These are phyloP conservation scores for Saturnispora halmiae DNA, from an alignment of 805 yeast genomes.

Conservation along the genomic window DNA sequence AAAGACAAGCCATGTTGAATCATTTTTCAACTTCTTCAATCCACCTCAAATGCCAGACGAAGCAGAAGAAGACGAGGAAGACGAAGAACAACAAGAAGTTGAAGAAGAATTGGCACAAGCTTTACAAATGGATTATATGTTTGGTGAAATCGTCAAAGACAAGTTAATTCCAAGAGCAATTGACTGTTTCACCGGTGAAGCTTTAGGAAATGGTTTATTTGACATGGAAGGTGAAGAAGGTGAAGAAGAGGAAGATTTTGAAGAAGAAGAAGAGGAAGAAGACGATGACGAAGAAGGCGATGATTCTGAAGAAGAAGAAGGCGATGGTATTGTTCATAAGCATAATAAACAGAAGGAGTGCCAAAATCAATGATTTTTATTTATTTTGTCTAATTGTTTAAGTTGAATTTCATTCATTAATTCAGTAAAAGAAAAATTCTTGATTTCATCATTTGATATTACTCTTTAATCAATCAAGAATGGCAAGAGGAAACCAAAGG, in stretches of 20 bases:
- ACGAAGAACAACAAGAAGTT: conserved; percentile 47
- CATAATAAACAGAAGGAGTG: conserved; percentile 69
- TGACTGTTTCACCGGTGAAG: conserved; percentile 98
- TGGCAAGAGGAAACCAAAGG: conserved; percentile 97
- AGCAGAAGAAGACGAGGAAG: conserved; percentile 37
- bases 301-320: conserved; percentile 40
- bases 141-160: conserved; percentile 95
- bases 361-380: conserved; percentile 44
- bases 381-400: not conserved
- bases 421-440: no score
- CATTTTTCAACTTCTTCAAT: conserved; percentile 90
- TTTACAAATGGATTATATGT: conserved; percentile 84
- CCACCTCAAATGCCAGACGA: conserved; percentile 77
- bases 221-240: conserved; percentile 48
- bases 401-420: no score
- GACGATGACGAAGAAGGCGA: conserved; percentile 54
- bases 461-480: no score
- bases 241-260: conserved; percentile 51
- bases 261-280: conserved; percentile 50
- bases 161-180: conserved; percentile 92
- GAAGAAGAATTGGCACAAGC: conserved; percentile 72
- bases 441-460: no score
- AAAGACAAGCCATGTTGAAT: conserved; percentile 86
- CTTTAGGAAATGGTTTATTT: conserved; percentile 57
- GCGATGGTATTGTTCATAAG: conserved; percentile 32